Evolutionary conservation across 2,329 filamentous ascomycete species (phyloP).

Genomic region (Tolypocladium amazonense): DNA sequence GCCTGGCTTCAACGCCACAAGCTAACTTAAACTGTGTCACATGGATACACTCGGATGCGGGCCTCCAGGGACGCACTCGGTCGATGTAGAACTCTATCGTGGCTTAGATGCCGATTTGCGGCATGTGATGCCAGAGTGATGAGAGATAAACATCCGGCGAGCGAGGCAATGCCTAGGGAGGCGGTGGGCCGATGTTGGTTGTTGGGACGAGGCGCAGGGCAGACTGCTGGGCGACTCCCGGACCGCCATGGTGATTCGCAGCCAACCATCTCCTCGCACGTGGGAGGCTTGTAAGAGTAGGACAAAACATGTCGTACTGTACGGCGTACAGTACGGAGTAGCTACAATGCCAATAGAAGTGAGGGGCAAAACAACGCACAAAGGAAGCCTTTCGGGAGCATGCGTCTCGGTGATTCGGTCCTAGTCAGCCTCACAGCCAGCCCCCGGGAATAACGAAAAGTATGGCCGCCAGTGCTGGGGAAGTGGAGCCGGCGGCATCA

Average conservation of each 20-base stretch:
- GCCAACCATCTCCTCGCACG: too few species aligned
- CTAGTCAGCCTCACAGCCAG: background rate
- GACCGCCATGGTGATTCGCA: too few species aligned
- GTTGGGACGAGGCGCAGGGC: background rate
- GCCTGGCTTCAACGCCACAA: background rate
- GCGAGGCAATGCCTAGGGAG: background rate
- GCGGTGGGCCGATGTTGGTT: background rate
- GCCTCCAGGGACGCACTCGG: background rate
- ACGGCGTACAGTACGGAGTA: too few species aligned
- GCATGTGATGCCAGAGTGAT: too few species aligned
- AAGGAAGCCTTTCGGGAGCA: too few species aligned
- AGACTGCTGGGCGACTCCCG: background rate
- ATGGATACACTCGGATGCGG: background rate
- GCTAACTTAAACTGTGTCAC: background rate
- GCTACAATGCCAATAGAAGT: too few species aligned
- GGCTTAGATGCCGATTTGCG: background rate
- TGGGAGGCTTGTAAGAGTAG: too few species aligned
- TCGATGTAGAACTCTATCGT: background rate
- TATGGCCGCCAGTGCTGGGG: background rate
- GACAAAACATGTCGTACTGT: too few species aligned
- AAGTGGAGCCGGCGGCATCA: background rate
- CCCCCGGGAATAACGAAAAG: background rate
- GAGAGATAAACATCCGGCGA: background rate
- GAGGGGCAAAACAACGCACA: too few species aligned
- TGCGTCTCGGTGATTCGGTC: too few species aligned